Conservation (phyloP, 768 basidiomycete genomes). For the Tephrocybe sp. region DNA sequence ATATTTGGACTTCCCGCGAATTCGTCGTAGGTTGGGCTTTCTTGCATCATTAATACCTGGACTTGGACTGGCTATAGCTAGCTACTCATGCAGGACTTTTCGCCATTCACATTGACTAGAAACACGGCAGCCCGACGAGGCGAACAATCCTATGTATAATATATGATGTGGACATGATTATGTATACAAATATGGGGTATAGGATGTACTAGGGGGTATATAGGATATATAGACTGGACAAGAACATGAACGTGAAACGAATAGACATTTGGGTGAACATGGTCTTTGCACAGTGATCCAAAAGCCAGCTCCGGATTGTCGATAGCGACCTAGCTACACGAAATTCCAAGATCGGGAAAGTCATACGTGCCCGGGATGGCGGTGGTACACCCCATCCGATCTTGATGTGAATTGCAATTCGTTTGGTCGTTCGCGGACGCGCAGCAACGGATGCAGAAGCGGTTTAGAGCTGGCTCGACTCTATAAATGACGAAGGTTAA, state of each 20-base stretch:
- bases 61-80: neutral
- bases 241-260: too few relatives aligned
- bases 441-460: constrained; percentile 53
- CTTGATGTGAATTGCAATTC: constrained; percentile 52
- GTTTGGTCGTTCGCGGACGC: constrained; percentile 36
- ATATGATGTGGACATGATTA: constrained; percentile 5
- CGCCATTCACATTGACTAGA: neutral
- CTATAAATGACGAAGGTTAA: constrained; percentile 21
- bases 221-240: too few relatives aligned
- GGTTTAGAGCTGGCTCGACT: constrained; percentile 41
- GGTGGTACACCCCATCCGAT: constrained; percentile 38
- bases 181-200: constrained; percentile 6
- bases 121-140: neutral
- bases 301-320: neutral
- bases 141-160: constrained; percentile 7
- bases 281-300: too few relatives aligned
- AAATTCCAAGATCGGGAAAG: constrained; percentile 30
- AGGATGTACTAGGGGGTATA: constrained; percentile 6
- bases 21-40: neutral
- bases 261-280: too few relatives aligned
- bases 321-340: constrained; percentile 9
- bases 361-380: constrained; percentile 46
- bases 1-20: constrained; percentile 33
- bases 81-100: too few relatives aligned
- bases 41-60: neutral